Evolutionary conservation across 306 rosid genomes (phyloP), one percentile per base, ranked within the genome.

Genomic region (Vachellia collinsii): DNA sequence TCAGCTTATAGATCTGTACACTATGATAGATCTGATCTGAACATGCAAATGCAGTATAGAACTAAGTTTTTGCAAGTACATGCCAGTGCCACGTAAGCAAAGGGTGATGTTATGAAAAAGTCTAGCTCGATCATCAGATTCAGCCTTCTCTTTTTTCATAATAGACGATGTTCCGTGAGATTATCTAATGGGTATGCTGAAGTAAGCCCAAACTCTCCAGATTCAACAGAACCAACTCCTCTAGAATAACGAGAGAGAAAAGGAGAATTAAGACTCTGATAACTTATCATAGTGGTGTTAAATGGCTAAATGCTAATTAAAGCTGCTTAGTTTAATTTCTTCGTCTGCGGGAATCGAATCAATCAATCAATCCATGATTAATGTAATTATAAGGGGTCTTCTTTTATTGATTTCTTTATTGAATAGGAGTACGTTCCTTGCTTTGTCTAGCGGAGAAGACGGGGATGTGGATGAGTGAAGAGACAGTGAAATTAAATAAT

Each of bases 291-390:
- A 29, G 34, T 29, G 34, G 1, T 29, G 34, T 2, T 29, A 29
- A 29, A 29, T 29, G 34, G 34, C 34, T 29, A 29, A 29, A 29
- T 29, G 34, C 34, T 29, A 29, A 29, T 29, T 29, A 29, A 29
- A 29, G 2, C 34, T 29, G 34, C 34, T 29, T 29, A 29, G 34
- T 29, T 29, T 29, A 29, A 29, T 29, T 29, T 29, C 1, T 29
- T 1, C 34, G 34, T 29, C 34, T 29, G 34, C 34, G 34, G 34
- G 34, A 29, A 29, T 29, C 34, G 2, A 29, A 29, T 36, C 42
- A 29, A 29, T n/a, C n/a, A n/a, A n/a, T 29, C 34, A 29, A 29
- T 76, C 84, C 67, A 77, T 86, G 85, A 86, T 80, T 83, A 54
- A 72, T 51, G 77, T 37, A 66, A 66, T 47, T 39, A 16, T 79